Conservation (phyloP, 352 stramenopile genomes). For the Pythium periplocum region DNA sequence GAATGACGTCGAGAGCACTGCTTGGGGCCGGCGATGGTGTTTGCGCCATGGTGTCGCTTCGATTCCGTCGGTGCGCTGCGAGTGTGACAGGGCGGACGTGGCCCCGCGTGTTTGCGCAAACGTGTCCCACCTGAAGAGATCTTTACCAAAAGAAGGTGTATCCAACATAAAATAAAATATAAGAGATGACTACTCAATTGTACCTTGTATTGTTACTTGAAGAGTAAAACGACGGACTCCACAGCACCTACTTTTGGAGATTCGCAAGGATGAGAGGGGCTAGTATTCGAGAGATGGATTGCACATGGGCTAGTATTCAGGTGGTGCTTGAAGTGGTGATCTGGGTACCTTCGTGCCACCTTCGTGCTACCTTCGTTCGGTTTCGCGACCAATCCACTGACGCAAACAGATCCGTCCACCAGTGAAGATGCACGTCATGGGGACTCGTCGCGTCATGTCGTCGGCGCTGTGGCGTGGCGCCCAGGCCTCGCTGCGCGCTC, state of each 20-base stretch:
- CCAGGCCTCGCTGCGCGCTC: slow-evolving; percentile 1
- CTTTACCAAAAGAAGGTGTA: slow-evolving; percentile 1
- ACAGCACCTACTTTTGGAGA: too few species aligned
- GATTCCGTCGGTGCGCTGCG: slow-evolving; percentile 14
- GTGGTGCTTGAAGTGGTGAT: slow-evolving; percentile 13
- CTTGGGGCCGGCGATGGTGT: slow-evolving; percentile 5
- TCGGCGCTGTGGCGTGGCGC: slow-evolving; percentile 3
- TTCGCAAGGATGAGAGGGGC: too few species aligned
- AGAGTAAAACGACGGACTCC: not conserved
- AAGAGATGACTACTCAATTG: not conserved
- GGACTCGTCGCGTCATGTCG: slow-evolving; percentile 1
- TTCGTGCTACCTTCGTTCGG: slow-evolving; percentile 10
- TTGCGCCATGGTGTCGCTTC: slow-evolving; percentile 15
- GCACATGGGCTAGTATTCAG: slow-evolving; percentile 2
- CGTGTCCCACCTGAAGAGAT: too few species aligned
- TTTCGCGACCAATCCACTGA: too few species aligned
- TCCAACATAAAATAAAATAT: not conserved
- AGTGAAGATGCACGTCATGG: too few species aligned
- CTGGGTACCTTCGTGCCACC: slow-evolving; percentile 15
- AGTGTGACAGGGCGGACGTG: slow-evolving; percentile 5
- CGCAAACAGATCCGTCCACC: too few species aligned
- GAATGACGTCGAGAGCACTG: slow-evolving; percentile 9
- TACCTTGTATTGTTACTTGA: slow-evolving; percentile 10
- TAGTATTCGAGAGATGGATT: not conserved
- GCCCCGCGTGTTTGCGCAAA: slow-evolving; percentile 15